Conservation (phyloP, 768 basidiomycete genomes). For the Suillus americanus region DNA sequence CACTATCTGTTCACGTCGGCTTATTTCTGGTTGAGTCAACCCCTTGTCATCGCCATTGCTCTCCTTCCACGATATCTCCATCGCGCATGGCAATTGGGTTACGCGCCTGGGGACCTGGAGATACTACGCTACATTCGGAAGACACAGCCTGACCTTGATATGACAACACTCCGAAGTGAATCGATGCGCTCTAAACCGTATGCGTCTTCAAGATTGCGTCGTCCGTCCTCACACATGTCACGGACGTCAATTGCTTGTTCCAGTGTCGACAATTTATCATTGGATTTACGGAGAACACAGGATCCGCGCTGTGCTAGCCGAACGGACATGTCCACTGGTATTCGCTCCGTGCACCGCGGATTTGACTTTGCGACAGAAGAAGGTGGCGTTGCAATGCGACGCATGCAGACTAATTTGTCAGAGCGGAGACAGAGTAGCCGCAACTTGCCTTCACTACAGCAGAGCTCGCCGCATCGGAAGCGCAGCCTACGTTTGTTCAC, state of each 20-base stretch:
- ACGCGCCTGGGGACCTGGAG: constrained; percentile 80
- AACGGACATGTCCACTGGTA: constrained; percentile 88
- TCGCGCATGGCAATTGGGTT: constrained; percentile 69
- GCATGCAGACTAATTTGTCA: constrained; percentile 81
- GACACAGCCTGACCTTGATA: constrained; percentile 61
- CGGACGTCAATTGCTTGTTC: constrained; percentile 11
- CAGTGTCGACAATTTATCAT: constrained; percentile 22
- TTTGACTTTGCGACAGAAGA: constrained; percentile 92
- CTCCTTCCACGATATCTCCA: constrained; percentile 82
- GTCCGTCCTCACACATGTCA: constrained; percentile 35
- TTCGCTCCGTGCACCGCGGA: constrained; percentile 68
- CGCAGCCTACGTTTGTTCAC: constrained; percentile 30
- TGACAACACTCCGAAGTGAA: constrained; percentile 37
- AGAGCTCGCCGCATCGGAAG: constrained; percentile 17
- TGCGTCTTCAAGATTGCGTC: constrained; percentile 35
- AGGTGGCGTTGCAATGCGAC: constrained; percentile 77
- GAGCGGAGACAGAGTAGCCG: constrained; percentile 49
- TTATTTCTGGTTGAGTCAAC: constrained; percentile 84
- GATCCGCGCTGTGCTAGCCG: constrained; percentile 54
- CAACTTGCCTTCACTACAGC: constrained; percentile 25
- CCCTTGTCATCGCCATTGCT: constrained; percentile 69
- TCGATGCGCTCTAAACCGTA: constrained; percentile 11
- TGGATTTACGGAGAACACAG: constrained; percentile 34
- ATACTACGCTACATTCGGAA: constrained; percentile 75
- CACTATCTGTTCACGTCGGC: constrained; percentile 78